Evolutionary conservation across 257 asterid species (phyloP).

Genomic region (Solanum chaucha): DNA sequence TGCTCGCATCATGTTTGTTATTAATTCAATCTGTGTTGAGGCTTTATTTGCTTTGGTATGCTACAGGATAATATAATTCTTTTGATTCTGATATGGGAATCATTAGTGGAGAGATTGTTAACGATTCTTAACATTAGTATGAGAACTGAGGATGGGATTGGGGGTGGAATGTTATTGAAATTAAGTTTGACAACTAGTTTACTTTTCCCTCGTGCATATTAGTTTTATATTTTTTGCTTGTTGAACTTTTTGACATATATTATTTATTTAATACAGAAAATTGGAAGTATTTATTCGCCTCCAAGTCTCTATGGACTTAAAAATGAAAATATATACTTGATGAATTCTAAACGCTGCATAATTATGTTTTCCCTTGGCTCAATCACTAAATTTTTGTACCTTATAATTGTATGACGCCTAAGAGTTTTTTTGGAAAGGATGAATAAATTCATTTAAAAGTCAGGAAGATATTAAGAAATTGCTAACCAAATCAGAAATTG

Average conservation of each 20-base stretch:
- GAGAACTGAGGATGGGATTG: not conserved
- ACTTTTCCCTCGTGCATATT: not conserved
- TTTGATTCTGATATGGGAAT: not conserved
- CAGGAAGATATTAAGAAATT: too few species aligned
- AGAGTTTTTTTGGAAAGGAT: too few species aligned
- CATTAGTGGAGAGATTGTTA: not conserved
- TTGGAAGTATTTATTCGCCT: not conserved
- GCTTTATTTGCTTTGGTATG: not conserved
- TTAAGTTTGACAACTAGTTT: not conserved
- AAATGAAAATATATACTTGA: not conserved
- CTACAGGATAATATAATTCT: not conserved
- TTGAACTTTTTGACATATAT: not conserved
- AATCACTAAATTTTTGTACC: too few species aligned
- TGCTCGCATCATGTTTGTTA: conserved; percentile 16
- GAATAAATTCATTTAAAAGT: too few species aligned
- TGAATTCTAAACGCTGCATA: not conserved
- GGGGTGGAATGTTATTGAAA: not conserved
- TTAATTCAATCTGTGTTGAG: not conserved
- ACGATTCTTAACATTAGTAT: not conserved
- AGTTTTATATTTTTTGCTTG: not conserved
- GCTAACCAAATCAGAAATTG: too few species aligned
- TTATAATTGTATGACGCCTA: too few species aligned
- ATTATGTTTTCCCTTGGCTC: not conserved
- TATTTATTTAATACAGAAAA: not conserved
- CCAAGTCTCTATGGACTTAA: not conserved